These are phyloP conservation scores for Teunomyces funiuensis DNA, from an alignment of 805 yeast genomes.

Conservation along the genomic window DNA sequence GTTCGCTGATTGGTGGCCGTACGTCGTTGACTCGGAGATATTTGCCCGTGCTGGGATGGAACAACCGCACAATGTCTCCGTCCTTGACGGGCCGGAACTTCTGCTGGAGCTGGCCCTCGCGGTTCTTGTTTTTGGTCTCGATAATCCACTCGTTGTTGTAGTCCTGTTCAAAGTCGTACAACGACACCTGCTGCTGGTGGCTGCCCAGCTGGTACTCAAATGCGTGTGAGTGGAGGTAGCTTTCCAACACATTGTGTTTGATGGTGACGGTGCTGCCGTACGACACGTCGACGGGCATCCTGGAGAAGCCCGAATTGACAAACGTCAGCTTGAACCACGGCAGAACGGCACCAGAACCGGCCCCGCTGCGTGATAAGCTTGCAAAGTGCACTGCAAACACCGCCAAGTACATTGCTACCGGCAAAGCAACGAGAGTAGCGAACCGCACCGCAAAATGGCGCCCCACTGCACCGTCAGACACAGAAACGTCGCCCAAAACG, in stretches of 20 bases:
- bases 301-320: conserved; percentile 36
- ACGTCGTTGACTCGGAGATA: conserved; percentile 68
- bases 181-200: conserved; percentile 75
- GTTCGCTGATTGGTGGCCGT: conserved; percentile 87
- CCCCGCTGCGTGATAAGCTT: conserved; percentile 47
- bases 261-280: conserved; percentile 72
- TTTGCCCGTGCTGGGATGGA: conserved; percentile 67
- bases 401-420: conserved; percentile 56
- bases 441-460: conserved; percentile 43
- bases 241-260: conserved; percentile 69
- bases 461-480: conserved; percentile 37
- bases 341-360: conserved; percentile 61
- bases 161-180: conserved; percentile 60
- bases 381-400: conserved; percentile 59
- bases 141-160: conserved; percentile 72
- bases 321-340: conserved; percentile 67
- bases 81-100: conserved; percentile 42
- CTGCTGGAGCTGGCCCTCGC: conserved; percentile 40
- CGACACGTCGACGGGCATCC: conserved; percentile 62
- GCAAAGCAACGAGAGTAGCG: conserved; percentile 48
- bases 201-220: conserved; percentile 64
- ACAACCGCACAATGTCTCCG: conserved; percentile 61
- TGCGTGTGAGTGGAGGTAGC: conserved; percentile 78
- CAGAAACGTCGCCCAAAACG: conserved; percentile 63
- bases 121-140: conserved; percentile 42